phyloP scores from a whole-genome alignment of 83 land plant species.

The Picea engelmannii region DNA sequence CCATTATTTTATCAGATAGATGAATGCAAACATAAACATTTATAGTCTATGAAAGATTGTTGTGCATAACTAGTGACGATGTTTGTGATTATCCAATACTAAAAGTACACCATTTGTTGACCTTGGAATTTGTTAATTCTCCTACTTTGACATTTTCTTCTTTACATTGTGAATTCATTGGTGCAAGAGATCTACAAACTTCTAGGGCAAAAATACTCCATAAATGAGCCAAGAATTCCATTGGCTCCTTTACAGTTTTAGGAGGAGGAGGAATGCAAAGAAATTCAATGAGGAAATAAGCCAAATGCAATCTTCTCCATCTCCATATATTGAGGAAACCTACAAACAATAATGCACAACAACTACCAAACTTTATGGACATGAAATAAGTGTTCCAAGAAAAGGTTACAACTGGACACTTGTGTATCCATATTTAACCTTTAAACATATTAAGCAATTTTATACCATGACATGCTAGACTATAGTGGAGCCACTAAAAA shows the following conservation, averaged over 20 bases:
- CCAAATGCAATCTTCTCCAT: too few relatives aligned
- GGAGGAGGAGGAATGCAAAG: constrained; percentile 39
- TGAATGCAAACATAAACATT: background rate
- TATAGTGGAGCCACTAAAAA: too few relatives aligned
- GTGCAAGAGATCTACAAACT: constrained; percentile 54
- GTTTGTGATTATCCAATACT: background rate
- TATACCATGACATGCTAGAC: too few relatives aligned
- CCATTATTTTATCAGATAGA: background rate
- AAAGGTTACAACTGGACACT: too few relatives aligned
- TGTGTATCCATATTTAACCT: too few relatives aligned
- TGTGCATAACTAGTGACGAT: constrained; percentile 14
- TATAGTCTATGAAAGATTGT: background rate
- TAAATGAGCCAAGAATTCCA: constrained; percentile 74
- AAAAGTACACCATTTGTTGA: background rate
- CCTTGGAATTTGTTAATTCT: too few relatives aligned
- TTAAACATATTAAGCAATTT: too few relatives aligned
- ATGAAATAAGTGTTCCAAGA: too few relatives aligned
- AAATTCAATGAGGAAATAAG: too few relatives aligned
- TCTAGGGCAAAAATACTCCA: constrained; percentile 72
- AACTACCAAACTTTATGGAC: too few relatives aligned
- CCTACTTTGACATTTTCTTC: background rate
- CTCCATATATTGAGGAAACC: too few relatives aligned
- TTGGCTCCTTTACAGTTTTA: constrained; percentile 69
- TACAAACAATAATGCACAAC: too few relatives aligned
- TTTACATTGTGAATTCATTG: background rate